Percentiles rank a stretch among this genome's conserved stretches.
Conservation (phyloP, 805 yeast species). For the Brettanomyces bruxellensis region DNA sequence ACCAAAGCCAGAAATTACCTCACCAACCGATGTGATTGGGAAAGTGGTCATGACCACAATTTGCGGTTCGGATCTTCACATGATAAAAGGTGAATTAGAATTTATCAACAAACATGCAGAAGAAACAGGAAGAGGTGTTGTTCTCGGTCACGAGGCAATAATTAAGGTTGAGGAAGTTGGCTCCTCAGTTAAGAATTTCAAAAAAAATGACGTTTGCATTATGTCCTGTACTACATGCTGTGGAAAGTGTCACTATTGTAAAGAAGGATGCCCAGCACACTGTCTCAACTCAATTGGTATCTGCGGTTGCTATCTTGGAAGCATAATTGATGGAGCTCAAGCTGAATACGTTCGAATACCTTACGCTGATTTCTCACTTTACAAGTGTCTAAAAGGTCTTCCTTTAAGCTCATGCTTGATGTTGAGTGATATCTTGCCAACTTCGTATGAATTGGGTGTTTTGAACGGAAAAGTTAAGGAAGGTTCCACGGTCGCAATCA, state of each 20-base stretch:
- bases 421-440: conserved; percentile 31
- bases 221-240: conserved; percentile 62
- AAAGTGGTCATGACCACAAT: conserved; percentile 52
- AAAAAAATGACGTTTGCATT: conserved; percentile 49
- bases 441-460: conserved; percentile 52
- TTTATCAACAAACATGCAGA: conserved; percentile 30
- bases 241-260: conserved; percentile 48
- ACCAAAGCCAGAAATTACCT: conserved; percentile 33
- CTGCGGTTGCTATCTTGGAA: conserved; percentile 47
- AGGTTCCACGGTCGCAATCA: conserved; percentile 54
- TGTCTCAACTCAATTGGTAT: conserved; percentile 32
- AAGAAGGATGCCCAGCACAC: conserved; percentile 48
- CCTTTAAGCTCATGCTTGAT: conserved; percentile 43
- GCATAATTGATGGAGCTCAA: conserved; percentile 60
- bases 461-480: conserved; percentile 39
- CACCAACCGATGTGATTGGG: conserved; percentile 48
- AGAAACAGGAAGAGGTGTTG: conserved; percentile 15
- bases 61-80: conserved; percentile 59
- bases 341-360: conserved; percentile 53
- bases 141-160: conserved; percentile 56
- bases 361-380: conserved; percentile 32
- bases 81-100: conserved; percentile 53
- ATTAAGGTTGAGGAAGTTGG: conserved; percentile 46
- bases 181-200: conserved; percentile 35
- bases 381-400: conserved; percentile 23